Conservation (phyloP, 2,329 filamentous ascomycete genomes). For the Diaporthe humulicola region DNA sequence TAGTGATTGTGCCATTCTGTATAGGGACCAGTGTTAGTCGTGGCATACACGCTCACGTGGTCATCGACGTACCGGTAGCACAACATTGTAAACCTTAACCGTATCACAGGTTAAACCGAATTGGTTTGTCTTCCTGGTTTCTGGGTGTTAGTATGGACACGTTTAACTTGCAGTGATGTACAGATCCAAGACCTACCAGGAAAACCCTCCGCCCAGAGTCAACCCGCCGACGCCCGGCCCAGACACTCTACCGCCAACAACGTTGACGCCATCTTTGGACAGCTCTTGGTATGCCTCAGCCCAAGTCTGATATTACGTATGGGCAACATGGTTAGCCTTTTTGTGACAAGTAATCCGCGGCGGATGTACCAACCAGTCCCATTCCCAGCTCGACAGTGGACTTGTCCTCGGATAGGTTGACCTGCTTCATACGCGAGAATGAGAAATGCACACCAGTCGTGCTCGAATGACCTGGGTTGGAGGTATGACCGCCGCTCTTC, state of each 20-base stretch:
- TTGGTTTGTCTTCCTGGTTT: conserved; percentile 46
- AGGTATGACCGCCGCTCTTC: conserved; percentile 45
- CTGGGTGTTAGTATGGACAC: background rate
- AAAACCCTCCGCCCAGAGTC: conserved; percentile 46
- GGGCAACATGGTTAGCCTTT: background rate
- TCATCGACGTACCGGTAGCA: conserved; percentile 42
- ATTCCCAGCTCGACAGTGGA: conserved; percentile 43
- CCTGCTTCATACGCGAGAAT: conserved; percentile 42
- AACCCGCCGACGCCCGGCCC: conserved; percentile 47
- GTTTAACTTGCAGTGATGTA: background rate
- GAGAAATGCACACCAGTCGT: conserved; percentile 45
- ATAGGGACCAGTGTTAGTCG: background rate
- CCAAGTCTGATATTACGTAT: conserved; percentile 39
- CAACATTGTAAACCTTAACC: conserved; percentile 43
- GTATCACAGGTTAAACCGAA: conserved; percentile 46
- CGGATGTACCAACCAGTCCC: conserved; percentile 37
- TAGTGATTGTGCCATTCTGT: conserved; percentile 46
- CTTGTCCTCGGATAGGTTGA: conserved; percentile 42
- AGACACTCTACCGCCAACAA: conserved; percentile 45
- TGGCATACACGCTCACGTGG: background rate
- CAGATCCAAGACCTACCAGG: conserved; percentile 41
- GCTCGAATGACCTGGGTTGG: conserved; percentile 47
- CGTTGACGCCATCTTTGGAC: conserved; percentile 42
- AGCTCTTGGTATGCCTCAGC: conserved; percentile 43
- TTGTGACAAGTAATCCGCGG: background rate